These are phyloP conservation scores for Juglanconis juglandina DNA, from an alignment of 2,329 filamentous ascomycete genomes.

Conservation along the genomic window DNA sequence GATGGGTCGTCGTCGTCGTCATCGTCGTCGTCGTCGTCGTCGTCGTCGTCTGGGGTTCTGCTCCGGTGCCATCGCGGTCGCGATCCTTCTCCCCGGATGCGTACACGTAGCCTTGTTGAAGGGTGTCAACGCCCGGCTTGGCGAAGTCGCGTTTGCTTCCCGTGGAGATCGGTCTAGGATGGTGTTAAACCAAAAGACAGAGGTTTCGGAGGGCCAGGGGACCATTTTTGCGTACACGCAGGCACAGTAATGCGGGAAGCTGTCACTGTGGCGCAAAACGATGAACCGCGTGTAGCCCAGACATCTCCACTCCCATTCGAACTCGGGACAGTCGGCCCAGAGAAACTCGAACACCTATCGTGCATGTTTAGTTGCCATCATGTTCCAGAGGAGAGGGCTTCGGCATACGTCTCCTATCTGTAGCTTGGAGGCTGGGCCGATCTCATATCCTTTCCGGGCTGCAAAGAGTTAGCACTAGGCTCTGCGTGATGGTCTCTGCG, in stretches of 20 bases:
- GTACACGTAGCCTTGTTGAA: conserved; percentile 34
- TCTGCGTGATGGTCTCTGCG: neutral
- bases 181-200: neutral
- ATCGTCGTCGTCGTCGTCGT: too few relatives aligned
- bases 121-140: conserved; percentile 34
- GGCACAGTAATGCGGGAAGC: conserved; percentile 32
- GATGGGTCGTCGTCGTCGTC: conserved; percentile 15
- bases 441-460: conserved; percentile 35
- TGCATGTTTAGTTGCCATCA: conserved; percentile 5
- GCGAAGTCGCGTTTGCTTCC: conserved; percentile 32
- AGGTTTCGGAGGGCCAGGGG: neutral
- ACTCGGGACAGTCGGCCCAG: conserved; percentile 34
- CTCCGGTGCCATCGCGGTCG: conserved; percentile 8
- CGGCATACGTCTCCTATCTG: conserved; percentile 34
- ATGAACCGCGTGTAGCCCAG: conserved; percentile 35
- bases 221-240: conserved; percentile 31
- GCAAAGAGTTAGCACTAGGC: conserved; percentile 9
- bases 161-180: conserved; percentile 30
- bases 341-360: conserved; percentile 35
- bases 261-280: conserved; percentile 34
- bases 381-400: neutral
- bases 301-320: conserved; percentile 37
- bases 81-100: conserved; percentile 31
- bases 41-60: too few relatives aligned
- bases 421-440: conserved; percentile 31